Conservation (phyloP, 2,329 filamentous ascomycete genomes). For the Botrytis elliptica region DNA sequence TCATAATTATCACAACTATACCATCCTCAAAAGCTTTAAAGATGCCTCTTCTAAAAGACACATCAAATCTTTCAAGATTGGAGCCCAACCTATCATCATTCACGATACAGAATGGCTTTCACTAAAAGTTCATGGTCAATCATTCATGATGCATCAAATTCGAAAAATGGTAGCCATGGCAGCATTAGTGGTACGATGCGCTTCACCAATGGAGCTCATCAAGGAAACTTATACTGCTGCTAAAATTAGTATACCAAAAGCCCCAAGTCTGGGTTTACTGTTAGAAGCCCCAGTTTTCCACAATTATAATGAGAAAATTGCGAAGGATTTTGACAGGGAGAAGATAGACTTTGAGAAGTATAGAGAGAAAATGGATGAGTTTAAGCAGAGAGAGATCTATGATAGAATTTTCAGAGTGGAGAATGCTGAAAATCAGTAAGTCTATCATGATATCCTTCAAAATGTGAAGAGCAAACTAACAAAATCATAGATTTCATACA, state of each 20-base stretch:
- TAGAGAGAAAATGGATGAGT: slow-evolving; percentile 75
- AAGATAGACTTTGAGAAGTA: slow-evolving; percentile 77
- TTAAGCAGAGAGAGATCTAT: slow-evolving; percentile 93
- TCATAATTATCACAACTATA: slow-evolving; percentile 96
- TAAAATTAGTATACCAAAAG: slow-evolving; percentile 88
- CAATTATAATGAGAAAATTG: slow-evolving; percentile 75
- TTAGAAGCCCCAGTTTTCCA: slow-evolving; percentile 92
- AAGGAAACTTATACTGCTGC: slow-evolving; percentile 68
- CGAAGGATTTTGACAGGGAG: slow-evolving; percentile 60
- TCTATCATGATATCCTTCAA: not conserved
- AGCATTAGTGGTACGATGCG: slow-evolving; percentile 79
- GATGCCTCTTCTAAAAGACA: slow-evolving; percentile 85
- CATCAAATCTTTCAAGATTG: slow-evolving; percentile 88
- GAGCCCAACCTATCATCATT: slow-evolving; percentile 75
- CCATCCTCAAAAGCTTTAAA: slow-evolving; percentile 76
- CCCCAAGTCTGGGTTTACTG: slow-evolving; percentile 81
- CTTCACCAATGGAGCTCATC: slow-evolving; percentile 70
- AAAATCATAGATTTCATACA: slow-evolving; percentile 60
- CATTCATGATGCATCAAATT: slow-evolving; percentile 99
- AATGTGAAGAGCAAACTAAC: not conserved
- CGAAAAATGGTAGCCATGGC: slow-evolving; percentile 98
- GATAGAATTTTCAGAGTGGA: slow-evolving; percentile 87
- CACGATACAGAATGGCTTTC: slow-evolving; percentile 93
- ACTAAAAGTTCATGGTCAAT: slow-evolving; percentile 93
- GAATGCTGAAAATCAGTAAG: slow-evolving; percentile 81